Base-by-base conservation (phyloP, 75 land plant genomes). In the Cunninghamia lanceolata region DNA sequence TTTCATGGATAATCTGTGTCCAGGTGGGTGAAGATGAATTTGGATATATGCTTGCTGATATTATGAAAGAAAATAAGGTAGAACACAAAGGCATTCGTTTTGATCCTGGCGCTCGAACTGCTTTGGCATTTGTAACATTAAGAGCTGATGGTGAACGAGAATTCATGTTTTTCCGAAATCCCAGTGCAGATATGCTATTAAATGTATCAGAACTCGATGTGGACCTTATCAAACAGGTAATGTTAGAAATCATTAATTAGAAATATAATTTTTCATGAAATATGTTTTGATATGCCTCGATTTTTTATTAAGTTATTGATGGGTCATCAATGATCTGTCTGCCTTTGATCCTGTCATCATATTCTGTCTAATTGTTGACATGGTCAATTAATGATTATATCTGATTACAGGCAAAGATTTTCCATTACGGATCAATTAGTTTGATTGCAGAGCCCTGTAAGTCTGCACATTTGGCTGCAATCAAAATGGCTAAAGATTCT, bases 21-120 rank as follows among this genome's bases (percentile, higher is more conserved):
- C 36, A 93, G 94, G 86, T 93, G 25, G 94, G 94, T 8, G 93
- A 93, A 28, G 94, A 93, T 82, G 94, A 93, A 74, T 93, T 93
- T 83, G 94, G 94, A 21, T 88, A 81, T 87, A 93, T 93, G 94
- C 84, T 93, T 35, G 94, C 54, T 16, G 91, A 92, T 9, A 90
- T 92, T 10, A 83, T 93, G 35, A 88, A 86, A 77, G 66, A 85
- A 54, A 89, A 93, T 54, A 82, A 82, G 11, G 94, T 92, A 46
- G 85, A 93, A 28, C 46, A 36, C 78, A 63, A 13, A 8, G 94
- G 94, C 21, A 82, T 93, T 3, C 36, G 89, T n/a, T 93, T 93
- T 50, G 94, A 93, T 46, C 28, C 47, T 1, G 86, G 87, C 39
- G 94, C 94, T 14, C 84, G 94, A 42, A 93, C 94, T 19, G 91